Conservation (phyloP, 2,329 filamentous ascomycete species). For the Myriosclerotinia scirpicola region DNA sequence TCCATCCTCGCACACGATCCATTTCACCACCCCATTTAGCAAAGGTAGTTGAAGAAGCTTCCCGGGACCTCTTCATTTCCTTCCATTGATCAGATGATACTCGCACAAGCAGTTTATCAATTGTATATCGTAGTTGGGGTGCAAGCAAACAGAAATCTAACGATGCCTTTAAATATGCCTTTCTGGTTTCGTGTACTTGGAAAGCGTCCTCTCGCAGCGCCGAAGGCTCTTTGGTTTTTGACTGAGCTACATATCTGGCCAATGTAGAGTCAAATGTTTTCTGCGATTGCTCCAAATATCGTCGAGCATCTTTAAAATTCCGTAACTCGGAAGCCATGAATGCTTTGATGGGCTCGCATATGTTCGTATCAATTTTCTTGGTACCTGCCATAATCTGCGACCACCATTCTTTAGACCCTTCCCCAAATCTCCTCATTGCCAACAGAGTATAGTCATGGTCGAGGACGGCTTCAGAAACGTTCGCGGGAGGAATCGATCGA, state of each 20-base stretch:
- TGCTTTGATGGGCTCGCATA: conserved; percentile 76
- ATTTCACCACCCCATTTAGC: conserved; percentile 74
- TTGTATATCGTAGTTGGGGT: conserved; percentile 77
- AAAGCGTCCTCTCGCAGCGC: conserved; percentile 93
- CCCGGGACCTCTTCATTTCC: conserved; percentile 73
- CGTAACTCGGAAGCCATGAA: conserved; percentile 80
- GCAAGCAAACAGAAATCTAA: conserved; percentile 91
- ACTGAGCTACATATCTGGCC: conserved; percentile 78
- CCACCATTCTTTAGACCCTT: conserved; percentile 89
- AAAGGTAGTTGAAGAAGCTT: conserved; percentile 61
- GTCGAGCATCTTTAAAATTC: conserved; percentile 81
- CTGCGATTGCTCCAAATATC: conserved; percentile 74
- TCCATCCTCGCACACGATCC: conserved; percentile 90
- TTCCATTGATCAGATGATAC: conserved; percentile 86
- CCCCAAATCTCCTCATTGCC: conserved; percentile 79
- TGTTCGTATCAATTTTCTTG: conserved; percentile 72
- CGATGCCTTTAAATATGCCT: conserved; percentile 84
- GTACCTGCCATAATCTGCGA: conserved; percentile 69
- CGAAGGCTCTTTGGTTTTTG: conserved; percentile 91
- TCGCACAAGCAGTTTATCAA: conserved; percentile 84
- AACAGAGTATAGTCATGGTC: conserved; percentile 95
- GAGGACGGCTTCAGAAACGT: conserved; percentile 78
- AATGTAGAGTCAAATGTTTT: conserved; percentile 81
- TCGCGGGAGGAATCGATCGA: conserved; percentile 70
- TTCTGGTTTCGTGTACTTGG: conserved; percentile 87